phyloP scores from a whole-genome alignment of 2,329 filamentous ascomycete genomes.

The Aspergillus sp. region DNA sequence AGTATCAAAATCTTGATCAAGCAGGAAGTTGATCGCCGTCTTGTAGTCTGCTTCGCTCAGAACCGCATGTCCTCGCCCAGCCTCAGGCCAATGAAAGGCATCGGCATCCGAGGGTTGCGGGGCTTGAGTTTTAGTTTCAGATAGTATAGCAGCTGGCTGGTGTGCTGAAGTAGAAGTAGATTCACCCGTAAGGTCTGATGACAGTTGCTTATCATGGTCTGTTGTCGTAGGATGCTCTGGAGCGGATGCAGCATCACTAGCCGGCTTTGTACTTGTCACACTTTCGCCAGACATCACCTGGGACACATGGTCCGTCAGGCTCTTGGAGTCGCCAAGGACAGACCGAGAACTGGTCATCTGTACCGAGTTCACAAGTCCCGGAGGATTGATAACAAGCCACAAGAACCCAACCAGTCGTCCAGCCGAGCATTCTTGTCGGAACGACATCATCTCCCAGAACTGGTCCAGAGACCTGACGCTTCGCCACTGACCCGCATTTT shows the following conservation, averaged over 20 bases:
- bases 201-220: neutral
- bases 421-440: conserved; percentile 90
- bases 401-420: conserved; percentile 91
- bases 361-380: conserved; percentile 44
- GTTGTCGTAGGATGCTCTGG: neutral
- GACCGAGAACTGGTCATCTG: conserved; percentile 32
- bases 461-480: conserved; percentile 81
- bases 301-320: neutral
- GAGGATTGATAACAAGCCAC: conserved; percentile 81
- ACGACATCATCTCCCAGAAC: conserved; percentile 99
- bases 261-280: neutral
- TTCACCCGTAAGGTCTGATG: neutral
- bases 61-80: conserved; percentile 38
- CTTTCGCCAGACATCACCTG: neutral
- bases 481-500: conserved; percentile 71
- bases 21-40: conserved; percentile 39
- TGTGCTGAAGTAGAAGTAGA: neutral
- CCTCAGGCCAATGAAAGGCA: conserved; percentile 38
- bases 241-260: neutral
- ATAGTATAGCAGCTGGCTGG: neutral
- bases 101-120: conserved; percentile 20
- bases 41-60: conserved; percentile 45
- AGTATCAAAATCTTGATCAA: conserved; percentile 47
- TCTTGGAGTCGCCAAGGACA: conserved; percentile 12
- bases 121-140: neutral